Conservation (phyloP, 2,329 filamentous ascomycete species). For the Neofusicoccum cordaticola region DNA sequence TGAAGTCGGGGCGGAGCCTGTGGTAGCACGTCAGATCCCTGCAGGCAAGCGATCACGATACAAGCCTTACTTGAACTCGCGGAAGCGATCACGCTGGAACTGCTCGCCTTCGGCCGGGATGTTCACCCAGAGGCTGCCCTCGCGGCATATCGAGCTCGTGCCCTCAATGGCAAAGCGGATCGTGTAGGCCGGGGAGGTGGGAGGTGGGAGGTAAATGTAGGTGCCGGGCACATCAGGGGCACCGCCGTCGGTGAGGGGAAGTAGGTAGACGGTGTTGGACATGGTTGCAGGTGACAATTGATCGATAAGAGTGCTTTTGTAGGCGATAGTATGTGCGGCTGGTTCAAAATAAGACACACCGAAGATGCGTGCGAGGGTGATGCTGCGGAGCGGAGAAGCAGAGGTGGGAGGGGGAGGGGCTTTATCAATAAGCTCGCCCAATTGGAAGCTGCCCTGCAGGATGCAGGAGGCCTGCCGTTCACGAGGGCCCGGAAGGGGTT, state of each 20-base stretch:
- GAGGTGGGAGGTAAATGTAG: slow-evolving; percentile 88
- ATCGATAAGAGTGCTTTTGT: background rate
- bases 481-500: background rate
- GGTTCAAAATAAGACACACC: background rate
- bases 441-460: slow-evolving; percentile 5
- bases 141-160: slow-evolving; percentile 88
- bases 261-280: slow-evolving; percentile 63
- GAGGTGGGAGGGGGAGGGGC: background rate
- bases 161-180: slow-evolving; percentile 90
- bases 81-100: slow-evolving; percentile 77
- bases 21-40: slow-evolving; percentile 1
- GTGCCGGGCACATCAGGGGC: slow-evolving; percentile 83
- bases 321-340: background rate
- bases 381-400: background rate
- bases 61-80: slow-evolving; percentile 76
- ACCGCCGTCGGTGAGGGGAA: slow-evolving; percentile 89
- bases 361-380: background rate
- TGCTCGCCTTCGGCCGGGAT: slow-evolving; percentile 73
- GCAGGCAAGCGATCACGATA: slow-evolving; percentile 15
- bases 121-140: slow-evolving; percentile 96
- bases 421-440: slow-evolving; percentile 6
- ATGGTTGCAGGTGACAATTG: slow-evolving; percentile 1
- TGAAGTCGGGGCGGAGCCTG: slow-evolving; percentile 89
- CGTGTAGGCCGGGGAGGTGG: slow-evolving; percentile 67
- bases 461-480: background rate